A percentile compares a stretch with the other conserved stretches of the same genome.
Evolutionary conservation across 768 basidiomycete genomes (phyloP).

Genomic region (Solioccasus polychromus): DNA sequence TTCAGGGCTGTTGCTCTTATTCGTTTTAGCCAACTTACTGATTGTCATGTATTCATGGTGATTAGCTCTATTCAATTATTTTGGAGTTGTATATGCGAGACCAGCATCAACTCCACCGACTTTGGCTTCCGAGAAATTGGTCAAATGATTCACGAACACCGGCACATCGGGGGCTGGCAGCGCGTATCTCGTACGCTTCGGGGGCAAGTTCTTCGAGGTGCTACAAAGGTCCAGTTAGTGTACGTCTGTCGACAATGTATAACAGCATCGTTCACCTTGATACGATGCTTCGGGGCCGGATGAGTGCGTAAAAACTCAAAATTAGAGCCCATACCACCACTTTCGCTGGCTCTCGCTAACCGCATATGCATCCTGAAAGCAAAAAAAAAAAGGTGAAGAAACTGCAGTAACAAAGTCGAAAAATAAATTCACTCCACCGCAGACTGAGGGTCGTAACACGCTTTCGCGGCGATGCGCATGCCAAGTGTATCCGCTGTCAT

Average conservation of each 20-base stretch:
- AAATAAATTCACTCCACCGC: constrained; percentile 54
- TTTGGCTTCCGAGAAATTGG: constrained; percentile 19
- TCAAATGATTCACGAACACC: constrained; percentile 33
- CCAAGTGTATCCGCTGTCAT: constrained; percentile 81
- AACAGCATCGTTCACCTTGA: constrained; percentile 50
- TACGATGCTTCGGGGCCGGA: constrained; percentile 68
- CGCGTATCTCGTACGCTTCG: constrained; percentile 53
- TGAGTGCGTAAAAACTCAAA: constrained; percentile 78
- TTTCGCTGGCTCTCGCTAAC: constrained; percentile 55
- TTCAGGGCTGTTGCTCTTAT: constrained; percentile 1
- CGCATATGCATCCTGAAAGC: constrained; percentile 64
- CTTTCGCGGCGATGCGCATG: constrained; percentile 71
- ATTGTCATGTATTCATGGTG: constrained; percentile 4
- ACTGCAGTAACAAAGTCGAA: neutral
- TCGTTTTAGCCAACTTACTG: constrained; percentile 9
- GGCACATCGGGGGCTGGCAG: constrained; percentile 55
- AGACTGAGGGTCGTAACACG: constrained; percentile 83
- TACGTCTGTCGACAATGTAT: neutral
- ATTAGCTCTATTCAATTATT: too few relatives aligned
- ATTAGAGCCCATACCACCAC: constrained; percentile 21
- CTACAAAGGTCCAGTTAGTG: constrained; percentile 27
- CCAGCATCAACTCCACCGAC: constrained; percentile 20
- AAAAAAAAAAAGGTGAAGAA: constrained; percentile 1
- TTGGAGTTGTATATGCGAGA: too few relatives aligned
- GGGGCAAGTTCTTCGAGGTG: constrained; percentile 53